These are phyloP conservation scores for Nothomitra cinnamomea DNA, from an alignment of 2,329 filamentous ascomycete species.

Conservation along the genomic window DNA sequence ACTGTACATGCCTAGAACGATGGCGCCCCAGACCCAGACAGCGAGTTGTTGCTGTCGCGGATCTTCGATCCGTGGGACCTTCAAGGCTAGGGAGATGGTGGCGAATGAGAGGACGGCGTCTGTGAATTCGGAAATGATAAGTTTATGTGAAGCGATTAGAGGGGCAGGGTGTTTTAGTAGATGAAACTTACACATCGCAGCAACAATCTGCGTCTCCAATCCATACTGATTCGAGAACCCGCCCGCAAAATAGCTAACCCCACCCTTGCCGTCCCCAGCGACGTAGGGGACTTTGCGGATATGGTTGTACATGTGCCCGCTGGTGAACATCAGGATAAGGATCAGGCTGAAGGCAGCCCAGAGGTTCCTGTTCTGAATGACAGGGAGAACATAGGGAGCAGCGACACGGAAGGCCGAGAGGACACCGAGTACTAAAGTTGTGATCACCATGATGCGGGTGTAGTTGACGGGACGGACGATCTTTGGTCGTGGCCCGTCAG, in stretches of 20 bases:
- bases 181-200: slow-evolving; percentile 67
- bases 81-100: slow-evolving; percentile 76
- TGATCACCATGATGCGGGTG: slow-evolving; percentile 49
- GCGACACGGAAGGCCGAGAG: slow-evolving; percentile 53
- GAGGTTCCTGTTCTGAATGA: slow-evolving; percentile 78
- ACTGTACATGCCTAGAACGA: slow-evolving; percentile 76
- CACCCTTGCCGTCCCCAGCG: slow-evolving; percentile 64
- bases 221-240: slow-evolving; percentile 92
- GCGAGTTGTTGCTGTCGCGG: slow-evolving; percentile 61
- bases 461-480: slow-evolving; percentile 80
- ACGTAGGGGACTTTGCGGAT: slow-evolving; percentile 94
- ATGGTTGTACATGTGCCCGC: slow-evolving; percentile 98
- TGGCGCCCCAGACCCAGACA: slow-evolving; percentile 59
- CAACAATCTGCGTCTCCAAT: slow-evolving; percentile 87
- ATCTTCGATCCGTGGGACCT: slow-evolving; percentile 77
- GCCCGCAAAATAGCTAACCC: slow-evolving; percentile 73
- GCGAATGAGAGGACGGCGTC: slow-evolving; percentile 75
- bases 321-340: slow-evolving; percentile 78
- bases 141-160: too few relatives aligned
- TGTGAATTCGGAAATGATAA: too few relatives aligned
- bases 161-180: too few relatives aligned
- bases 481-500: slow-evolving; percentile 60
- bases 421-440: slow-evolving; percentile 51
- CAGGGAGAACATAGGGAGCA: slow-evolving; percentile 61
- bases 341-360: slow-evolving; percentile 88